phyloP scores from a whole-genome alignment of 2,329 filamentous ascomycete species.

The Sphaceloma murrayae region DNA sequence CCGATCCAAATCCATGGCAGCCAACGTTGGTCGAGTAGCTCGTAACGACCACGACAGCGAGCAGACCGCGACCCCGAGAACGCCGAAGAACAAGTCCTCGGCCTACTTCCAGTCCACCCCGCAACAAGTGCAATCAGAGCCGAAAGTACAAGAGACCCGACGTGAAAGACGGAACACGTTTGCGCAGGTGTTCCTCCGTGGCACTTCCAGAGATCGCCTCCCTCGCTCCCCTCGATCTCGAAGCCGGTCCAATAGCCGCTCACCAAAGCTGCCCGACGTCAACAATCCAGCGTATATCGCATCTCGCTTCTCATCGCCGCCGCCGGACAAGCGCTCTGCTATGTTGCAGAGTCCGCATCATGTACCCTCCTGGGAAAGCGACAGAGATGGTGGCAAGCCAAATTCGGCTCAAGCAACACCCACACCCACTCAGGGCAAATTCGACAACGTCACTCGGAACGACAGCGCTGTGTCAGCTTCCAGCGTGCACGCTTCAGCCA shows the following conservation, averaged over 20 bases:
- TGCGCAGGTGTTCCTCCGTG: slow-evolving; percentile 6
- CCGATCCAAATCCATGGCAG: slow-evolving; percentile 10
- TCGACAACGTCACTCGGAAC: slow-evolving; percentile 21
- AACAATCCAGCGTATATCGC: slow-evolving; percentile 15
- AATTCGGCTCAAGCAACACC: slow-evolving; percentile 12
- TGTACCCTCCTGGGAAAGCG: too few species aligned
- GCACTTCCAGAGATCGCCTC: slow-evolving; percentile 1
- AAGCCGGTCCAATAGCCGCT: slow-evolving; percentile 1
- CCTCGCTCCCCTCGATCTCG: neutral
- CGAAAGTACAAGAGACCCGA: slow-evolving; percentile 2
- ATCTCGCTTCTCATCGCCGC: slow-evolving; percentile 4
- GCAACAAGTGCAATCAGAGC: slow-evolving; percentile 4
- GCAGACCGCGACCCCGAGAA: neutral
- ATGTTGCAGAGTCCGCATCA: neutral
- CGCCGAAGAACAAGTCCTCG: slow-evolving; percentile 10
- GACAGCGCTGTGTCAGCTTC: slow-evolving; percentile 24
- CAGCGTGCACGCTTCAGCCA: slow-evolving; percentile 21
- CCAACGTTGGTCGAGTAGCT: neutral
- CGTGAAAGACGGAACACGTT: slow-evolving; percentile 13
- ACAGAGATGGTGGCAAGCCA: slow-evolving; percentile 6
- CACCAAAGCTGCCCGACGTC: slow-evolving; percentile 8
- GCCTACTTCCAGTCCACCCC: neutral
- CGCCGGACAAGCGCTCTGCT: neutral
- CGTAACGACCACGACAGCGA: slow-evolving; percentile 3
- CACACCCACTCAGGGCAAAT: neutral